Percentiles rank a stretch among this genome's conserved stretches.
These are phyloP conservation scores for Aspergillus oerlinghausenensis DNA, from an alignment of 2,329 filamentous ascomycete genomes.

Conservation along the genomic window DNA sequence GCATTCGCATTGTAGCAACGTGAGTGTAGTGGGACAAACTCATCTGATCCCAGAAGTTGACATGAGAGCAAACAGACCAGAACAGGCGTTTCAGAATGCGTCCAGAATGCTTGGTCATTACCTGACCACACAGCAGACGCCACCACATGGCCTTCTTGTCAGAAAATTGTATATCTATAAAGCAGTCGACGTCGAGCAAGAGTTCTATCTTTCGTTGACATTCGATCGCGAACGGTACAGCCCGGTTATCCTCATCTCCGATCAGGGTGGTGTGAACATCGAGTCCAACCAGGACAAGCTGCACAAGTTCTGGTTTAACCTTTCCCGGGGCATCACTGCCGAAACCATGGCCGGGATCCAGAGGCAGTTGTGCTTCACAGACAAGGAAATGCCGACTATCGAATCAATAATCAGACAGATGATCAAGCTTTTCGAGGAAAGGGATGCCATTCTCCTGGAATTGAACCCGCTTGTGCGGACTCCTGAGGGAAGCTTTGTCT, in stretches of 20 bases:
- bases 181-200: slow-evolving; percentile 21
- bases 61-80: slow-evolving; percentile 11
- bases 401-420: slow-evolving; percentile 29
- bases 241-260: slow-evolving; percentile 38
- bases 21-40: slow-evolving; percentile 4
- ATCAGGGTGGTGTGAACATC: slow-evolving; percentile 28
- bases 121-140: slow-evolving; percentile 27
- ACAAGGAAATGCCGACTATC: slow-evolving; percentile 20
- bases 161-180: slow-evolving; percentile 38
- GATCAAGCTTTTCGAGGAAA: slow-evolving; percentile 37
- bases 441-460: slow-evolving; percentile 47
- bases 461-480: slow-evolving; percentile 36
- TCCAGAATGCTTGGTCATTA: slow-evolving; percentile 26
- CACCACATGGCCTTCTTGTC: slow-evolving; percentile 21
- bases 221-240: slow-evolving; percentile 41
- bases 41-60: not conserved
- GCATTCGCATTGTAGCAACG: slow-evolving; percentile 24
- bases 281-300: slow-evolving; percentile 24
- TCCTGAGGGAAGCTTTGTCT: slow-evolving; percentile 27
- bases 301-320: slow-evolving; percentile 23
- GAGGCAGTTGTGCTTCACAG: slow-evolving; percentile 21
- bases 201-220: slow-evolving; percentile 42
- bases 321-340: slow-evolving; percentile 20
- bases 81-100: slow-evolving; percentile 23
- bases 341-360: slow-evolving; percentile 21